Percentiles rank a stretch among this genome's conserved stretches.
Evolutionary conservation across 1,139 yeast genomes (phyloP).

Genomic region (Yamadazyma atmosphaerica): DNA sequence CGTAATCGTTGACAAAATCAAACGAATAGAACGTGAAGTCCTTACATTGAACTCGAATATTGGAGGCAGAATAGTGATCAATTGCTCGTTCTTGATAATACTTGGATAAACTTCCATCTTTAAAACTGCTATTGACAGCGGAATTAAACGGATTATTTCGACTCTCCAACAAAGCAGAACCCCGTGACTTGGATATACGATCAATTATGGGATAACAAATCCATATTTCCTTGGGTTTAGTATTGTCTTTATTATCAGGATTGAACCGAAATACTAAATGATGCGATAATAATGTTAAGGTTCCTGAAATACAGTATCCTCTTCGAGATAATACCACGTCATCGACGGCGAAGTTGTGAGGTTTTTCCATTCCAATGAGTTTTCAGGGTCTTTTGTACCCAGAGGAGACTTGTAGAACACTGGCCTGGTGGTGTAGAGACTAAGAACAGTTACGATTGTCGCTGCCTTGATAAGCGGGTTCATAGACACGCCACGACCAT

Average conservation of each 20-base stretch:
- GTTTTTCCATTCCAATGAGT: slow-evolving; percentile 22
- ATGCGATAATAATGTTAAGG: slow-evolving; percentile 76
- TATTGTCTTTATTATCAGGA: slow-evolving; percentile 20
- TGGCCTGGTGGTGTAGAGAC: no score
- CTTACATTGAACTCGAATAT: slow-evolving; percentile 71
- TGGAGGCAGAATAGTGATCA: slow-evolving; percentile 52
- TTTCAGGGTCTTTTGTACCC: neutral
- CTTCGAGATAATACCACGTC: slow-evolving; percentile 69
- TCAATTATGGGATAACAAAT: slow-evolving; percentile 87
- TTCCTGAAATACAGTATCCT: slow-evolving; percentile 67
- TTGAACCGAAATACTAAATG: slow-evolving; percentile 73
- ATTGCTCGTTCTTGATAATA: slow-evolving; percentile 15
- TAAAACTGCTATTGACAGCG: slow-evolving; percentile 8
- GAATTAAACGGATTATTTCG: slow-evolving; percentile 10
- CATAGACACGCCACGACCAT: no score
- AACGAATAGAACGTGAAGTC: slow-evolving; percentile 86
- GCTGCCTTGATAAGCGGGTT: no score
- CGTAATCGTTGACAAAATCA: slow-evolving; percentile 61
- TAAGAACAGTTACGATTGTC: no score
- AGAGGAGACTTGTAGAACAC: no score
- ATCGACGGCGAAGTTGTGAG: slow-evolving; percentile 48
- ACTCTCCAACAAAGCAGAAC: slow-evolving; percentile 40
- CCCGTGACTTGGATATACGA: slow-evolving; percentile 58
- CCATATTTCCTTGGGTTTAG: slow-evolving; percentile 72
- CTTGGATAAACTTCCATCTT: slow-evolving; percentile 15